Evolutionary conservation across 2,329 filamentous ascomycete species (phyloP), one percentile per base, ranked within the genome.

Genomic region (Cladorrhinum sp.): DNA sequence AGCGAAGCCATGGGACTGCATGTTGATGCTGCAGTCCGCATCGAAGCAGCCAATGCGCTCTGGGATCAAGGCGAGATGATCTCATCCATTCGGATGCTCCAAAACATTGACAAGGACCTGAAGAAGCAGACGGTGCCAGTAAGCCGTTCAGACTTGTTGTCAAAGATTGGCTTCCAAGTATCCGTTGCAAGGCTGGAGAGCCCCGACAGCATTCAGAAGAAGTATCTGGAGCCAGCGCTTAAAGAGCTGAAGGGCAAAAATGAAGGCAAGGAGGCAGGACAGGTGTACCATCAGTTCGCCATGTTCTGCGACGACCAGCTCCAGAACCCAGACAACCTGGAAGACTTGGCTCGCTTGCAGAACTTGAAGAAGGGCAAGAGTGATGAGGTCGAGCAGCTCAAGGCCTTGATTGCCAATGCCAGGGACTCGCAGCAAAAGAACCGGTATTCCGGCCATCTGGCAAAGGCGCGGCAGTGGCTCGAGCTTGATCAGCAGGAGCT

Each of bases 1-100:
- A 95, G 90, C 71, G 81, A 83, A 62, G 79, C 84, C 0, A 74
- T 91, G n/a, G 91, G 89, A 0, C 76, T 98, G 1, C 84, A 87
- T 60, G 85, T 97, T 50, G 89, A 92, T 70, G 90, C 87, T 12
- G 87, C 87, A 12, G 85, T 92, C 42, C 86, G 88, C 65, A 84
- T 94, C 58, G 95, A 98, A 73, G 85, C 91, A 7, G 93, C 96
- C 10, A 92, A 90, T 69, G 92, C 96, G 6, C 79, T 99, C 1
- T 99, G 95, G 94, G 92, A 96, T 64, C 90, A 96, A 71, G 92
- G 92, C 12, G 94, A 99, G 73, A 91, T 91, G 79, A 86, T 88
- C 20, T 86, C 91, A 0, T 96, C 95, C 0, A 96, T 99, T 62
- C 84, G 88, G 39, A 93, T 98, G 82, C 84, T 98, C 20, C 89